Conservation (phyloP, 352 stramenopile species). For the Pythium angustatum region DNA sequence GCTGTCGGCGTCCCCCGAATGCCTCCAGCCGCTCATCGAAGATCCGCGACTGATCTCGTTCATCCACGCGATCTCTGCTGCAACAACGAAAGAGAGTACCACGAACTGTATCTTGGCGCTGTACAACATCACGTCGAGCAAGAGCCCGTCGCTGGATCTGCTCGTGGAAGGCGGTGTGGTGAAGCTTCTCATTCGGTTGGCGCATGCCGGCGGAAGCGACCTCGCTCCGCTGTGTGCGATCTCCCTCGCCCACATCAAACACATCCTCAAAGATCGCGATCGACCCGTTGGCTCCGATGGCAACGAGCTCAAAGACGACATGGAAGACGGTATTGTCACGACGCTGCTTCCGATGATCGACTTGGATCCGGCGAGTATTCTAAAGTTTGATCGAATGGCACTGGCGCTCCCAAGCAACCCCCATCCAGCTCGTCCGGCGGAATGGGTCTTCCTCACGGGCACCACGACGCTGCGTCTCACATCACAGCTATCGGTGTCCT, state of each 20-base stretch:
- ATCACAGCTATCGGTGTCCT: conserved; percentile 58
- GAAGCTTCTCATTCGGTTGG: conserved; percentile 63
- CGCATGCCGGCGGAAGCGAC: conserved; percentile 45
- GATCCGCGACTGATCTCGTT: conserved; percentile 60
- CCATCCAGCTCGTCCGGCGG: conserved; percentile 38
- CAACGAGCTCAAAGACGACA: conserved; percentile 45
- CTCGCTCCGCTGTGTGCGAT: conserved; percentile 71
- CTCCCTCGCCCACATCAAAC: conserved; percentile 75
- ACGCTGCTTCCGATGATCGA: conserved; percentile 83
- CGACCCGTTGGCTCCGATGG: conserved; percentile 24
- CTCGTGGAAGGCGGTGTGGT: conserved; percentile 58
- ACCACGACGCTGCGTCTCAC: conserved; percentile 42
- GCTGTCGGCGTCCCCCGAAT: conserved; percentile 54
- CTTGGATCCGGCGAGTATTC: conserved; percentile 60
- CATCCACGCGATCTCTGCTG: conserved; percentile 39
- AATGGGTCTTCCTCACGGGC: conserved; percentile 60
- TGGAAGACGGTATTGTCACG: conserved; percentile 68
- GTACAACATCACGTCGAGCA: conserved; percentile 72
- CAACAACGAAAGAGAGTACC: conserved; percentile 42
- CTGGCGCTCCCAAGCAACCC: conserved; percentile 49
- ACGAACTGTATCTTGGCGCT: conserved; percentile 68
- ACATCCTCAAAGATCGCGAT: conserved; percentile 59
- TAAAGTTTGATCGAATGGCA: conserved; percentile 68
- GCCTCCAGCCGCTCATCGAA: conserved; percentile 48
- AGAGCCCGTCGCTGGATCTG: conserved; percentile 44